A percentile compares a stretch with the other conserved stretches of the same genome.
phyloP scores from a whole-genome alignment of 768 basidiomycete species.

The Leccinum subgranulosum region DNA sequence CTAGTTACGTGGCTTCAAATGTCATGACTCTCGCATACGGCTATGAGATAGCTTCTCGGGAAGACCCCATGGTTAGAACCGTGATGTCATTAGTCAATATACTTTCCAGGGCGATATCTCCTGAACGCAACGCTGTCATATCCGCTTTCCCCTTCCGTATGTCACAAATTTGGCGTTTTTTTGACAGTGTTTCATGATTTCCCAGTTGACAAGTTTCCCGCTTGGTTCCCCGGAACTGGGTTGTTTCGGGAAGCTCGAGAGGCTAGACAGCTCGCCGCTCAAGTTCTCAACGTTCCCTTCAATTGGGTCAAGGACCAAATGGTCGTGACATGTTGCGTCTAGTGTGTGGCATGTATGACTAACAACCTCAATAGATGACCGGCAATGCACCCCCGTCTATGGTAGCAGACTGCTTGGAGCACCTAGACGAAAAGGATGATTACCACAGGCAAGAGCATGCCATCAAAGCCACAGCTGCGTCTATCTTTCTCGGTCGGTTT shows the following conservation, averaged over 20 bases:
- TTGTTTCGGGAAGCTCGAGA: constrained; percentile 18
- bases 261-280: constrained; percentile 12
- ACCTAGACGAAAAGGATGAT: constrained; percentile 18
- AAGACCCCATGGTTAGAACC: constrained; percentile 22
- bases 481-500: constrained; percentile 20
- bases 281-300: constrained; percentile 23
- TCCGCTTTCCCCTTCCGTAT: constrained; percentile 24
- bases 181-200: background rate
- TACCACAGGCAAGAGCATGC: constrained; percentile 15
- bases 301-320: constrained; percentile 24
- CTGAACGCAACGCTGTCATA: constrained; percentile 18
- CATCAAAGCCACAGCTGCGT: constrained; percentile 28
- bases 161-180: background rate
- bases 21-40: constrained; percentile 27
- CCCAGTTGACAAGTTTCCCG: constrained; percentile 21
- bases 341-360: background rate
- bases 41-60: constrained; percentile 14
- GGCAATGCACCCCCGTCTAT: constrained; percentile 23
- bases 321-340: constrained; percentile 5
- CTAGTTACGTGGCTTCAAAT: constrained; percentile 25
- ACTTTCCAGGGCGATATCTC: constrained; percentile 19
- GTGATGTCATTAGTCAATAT: constrained; percentile 18
- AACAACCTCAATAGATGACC: background rate
- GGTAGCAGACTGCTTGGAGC: constrained; percentile 23
- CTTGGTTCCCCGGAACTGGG: constrained; percentile 23